These are phyloP conservation scores for Xylaria longipes DNA, from an alignment of 495 filamentous ascomycete genomes.

Conservation along the genomic window DNA sequence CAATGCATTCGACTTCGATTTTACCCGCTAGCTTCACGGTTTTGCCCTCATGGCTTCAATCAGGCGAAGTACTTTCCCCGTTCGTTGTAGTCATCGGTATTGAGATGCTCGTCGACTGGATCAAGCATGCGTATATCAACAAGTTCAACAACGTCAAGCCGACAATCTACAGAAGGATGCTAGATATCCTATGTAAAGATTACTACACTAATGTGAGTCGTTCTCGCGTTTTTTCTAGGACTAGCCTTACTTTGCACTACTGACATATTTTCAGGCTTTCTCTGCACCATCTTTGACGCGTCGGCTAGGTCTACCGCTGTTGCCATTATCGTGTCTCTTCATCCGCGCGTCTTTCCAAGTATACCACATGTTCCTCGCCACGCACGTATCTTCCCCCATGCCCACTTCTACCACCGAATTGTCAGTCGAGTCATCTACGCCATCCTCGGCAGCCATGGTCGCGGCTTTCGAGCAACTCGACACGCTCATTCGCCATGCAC, in stretches of 20 bases:
- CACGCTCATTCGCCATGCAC: conserved; percentile 71
- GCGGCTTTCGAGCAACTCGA: conserved; percentile 78
- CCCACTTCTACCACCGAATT: conserved; percentile 73
- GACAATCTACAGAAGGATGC: conserved; percentile 82
- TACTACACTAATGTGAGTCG: conserved; percentile 86
- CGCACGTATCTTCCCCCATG: conserved; percentile 75
- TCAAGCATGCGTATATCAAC: conserved; percentile 96
- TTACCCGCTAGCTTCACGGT: conserved; percentile 88
- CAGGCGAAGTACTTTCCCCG: conserved; percentile 86
- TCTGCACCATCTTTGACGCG: conserved; percentile 82
- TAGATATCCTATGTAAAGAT: conserved; percentile 94
- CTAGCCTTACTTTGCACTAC: background rate
- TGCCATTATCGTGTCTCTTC: conserved; percentile 93
- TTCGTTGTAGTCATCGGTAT: conserved; percentile 93
- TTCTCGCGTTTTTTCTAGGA: background rate
- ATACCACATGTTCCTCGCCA: conserved; percentile 97
- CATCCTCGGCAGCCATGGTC: conserved; percentile 69
- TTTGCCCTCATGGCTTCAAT: conserved; percentile 75
- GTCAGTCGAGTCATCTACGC: conserved; percentile 54
- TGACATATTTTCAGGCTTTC: conserved; percentile 67
- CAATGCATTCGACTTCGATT: conserved; percentile 63
- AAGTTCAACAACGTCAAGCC: conserved; percentile 98
- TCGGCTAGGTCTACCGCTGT: conserved; percentile 87
- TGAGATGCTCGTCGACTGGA: conserved; percentile 96
- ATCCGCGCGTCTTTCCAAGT: conserved; percentile 94